These are phyloP conservation scores for Aspergillus ellipticus DNA, from an alignment of 495 filamentous ascomycete species.

Conservation along the genomic window DNA sequence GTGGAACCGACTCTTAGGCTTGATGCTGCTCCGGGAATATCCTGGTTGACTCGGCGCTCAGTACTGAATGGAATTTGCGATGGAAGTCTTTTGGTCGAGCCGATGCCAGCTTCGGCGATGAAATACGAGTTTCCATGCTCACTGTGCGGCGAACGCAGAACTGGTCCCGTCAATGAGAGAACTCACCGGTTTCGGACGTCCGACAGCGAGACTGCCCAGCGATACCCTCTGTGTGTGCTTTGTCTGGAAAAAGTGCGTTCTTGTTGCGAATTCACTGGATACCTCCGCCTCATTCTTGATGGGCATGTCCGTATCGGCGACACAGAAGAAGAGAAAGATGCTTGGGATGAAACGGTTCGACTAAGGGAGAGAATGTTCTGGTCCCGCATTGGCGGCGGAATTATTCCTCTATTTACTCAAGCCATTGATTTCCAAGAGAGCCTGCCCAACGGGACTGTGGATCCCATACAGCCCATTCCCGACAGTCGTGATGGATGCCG, in stretches of 20 bases:
- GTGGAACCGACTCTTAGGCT: slow-evolving; percentile 90
- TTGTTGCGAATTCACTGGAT: slow-evolving; percentile 88
- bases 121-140: slow-evolving; percentile 72
- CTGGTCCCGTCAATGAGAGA: slow-evolving; percentile 63
- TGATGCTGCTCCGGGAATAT: slow-evolving; percentile 84
- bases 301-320: slow-evolving; percentile 78
- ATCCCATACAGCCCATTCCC: background rate
- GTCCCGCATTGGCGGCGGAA: slow-evolving; percentile 83
- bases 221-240: slow-evolving; percentile 85
- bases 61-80: slow-evolving; percentile 79
- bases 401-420: slow-evolving; percentile 61
- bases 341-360: slow-evolving; percentile 90
- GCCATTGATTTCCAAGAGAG: slow-evolving; percentile 10
- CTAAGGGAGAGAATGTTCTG: slow-evolving; percentile 95
- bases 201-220: slow-evolving; percentile 77
- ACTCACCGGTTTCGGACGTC: slow-evolving; percentile 86
- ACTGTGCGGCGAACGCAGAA: slow-evolving; percentile 80
- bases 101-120: slow-evolving; percentile 58
- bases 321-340: slow-evolving; percentile 70
- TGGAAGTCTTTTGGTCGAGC: slow-evolving; percentile 87
- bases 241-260: slow-evolving; percentile 81
- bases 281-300: slow-evolving; percentile 82
- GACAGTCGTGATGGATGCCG: slow-evolving; percentile 1
- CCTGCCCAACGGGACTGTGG: background rate
- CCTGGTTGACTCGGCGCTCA: slow-evolving; percentile 83